These are phyloP conservation scores for Russula griseocarnosa DNA, from an alignment of 768 basidiomycete species.

Conservation along the genomic window DNA sequence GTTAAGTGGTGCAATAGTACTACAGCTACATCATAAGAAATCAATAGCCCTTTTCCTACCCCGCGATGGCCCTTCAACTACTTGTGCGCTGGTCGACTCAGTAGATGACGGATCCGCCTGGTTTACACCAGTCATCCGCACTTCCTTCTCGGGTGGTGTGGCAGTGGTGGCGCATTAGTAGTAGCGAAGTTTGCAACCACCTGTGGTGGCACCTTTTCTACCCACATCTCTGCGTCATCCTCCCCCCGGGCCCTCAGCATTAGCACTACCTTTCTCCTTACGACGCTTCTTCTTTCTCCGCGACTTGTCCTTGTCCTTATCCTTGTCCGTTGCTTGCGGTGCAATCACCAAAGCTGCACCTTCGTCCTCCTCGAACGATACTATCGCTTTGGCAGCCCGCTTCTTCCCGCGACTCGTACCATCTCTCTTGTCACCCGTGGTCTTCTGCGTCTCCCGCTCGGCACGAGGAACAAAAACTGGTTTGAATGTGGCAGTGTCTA, in stretches of 20 bases:
- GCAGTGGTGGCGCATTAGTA: neutral
- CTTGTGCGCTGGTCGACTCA: neutral
- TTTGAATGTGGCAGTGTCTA: conserved; percentile 74
- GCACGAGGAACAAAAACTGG: conserved; percentile 80
- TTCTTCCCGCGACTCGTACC: conserved; percentile 39
- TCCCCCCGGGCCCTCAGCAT: conserved; percentile 41
- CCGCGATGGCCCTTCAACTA: conserved; percentile 26
- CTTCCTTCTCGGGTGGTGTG: neutral
- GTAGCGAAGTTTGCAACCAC: conserved; percentile 40
- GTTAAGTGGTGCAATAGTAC: neutral
- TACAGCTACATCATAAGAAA: conserved; percentile 27
- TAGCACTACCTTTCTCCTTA: conserved; percentile 30
- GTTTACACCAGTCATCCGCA: neutral
- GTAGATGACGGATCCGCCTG: neutral
- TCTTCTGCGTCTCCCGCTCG: conserved; percentile 38
- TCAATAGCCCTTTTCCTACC: conserved; percentile 32
- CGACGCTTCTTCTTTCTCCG: conserved; percentile 45
- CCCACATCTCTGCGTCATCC: conserved; percentile 49
- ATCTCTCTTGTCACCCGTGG: conserved; percentile 35
- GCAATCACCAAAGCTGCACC: conserved; percentile 35
- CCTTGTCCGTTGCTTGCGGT: conserved; percentile 28
- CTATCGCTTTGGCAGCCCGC: conserved; percentile 50
- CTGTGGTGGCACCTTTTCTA: conserved; percentile 57
- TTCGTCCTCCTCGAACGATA: conserved; percentile 77
- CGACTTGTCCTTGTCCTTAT: conserved; percentile 36